Evolutionary conservation across 805 yeast genomes (phyloP).

Genomic region (Starmerella etchellsii): DNA sequence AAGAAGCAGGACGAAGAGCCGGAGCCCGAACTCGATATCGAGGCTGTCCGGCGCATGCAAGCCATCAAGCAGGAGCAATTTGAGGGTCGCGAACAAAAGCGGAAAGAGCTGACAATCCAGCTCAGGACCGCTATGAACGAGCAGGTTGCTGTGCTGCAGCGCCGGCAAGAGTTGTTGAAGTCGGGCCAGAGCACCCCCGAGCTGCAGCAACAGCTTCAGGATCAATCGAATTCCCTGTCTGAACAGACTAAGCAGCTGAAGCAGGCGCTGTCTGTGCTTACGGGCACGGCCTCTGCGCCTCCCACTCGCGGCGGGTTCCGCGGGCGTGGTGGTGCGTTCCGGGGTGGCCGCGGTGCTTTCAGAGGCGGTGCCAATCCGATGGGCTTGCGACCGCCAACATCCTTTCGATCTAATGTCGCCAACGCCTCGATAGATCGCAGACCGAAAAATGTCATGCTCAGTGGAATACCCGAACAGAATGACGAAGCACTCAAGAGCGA

Average conservation of each 20-base stretch:
- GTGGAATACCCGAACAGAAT: constrained; percentile 23
- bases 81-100: constrained; percentile 30
- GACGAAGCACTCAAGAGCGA: constrained; percentile 27
- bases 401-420: not conserved
- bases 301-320: not conserved
- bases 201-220: constrained; percentile 14
- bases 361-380: not conserved
- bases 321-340: not conserved
- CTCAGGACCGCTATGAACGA: constrained; percentile 27
- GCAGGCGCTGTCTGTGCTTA: constrained; percentile 25
- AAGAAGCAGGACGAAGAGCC: constrained; percentile 15
- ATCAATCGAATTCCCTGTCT: constrained; percentile 23
- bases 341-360: not conserved
- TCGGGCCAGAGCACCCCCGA: constrained; percentile 21
- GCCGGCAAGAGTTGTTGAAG: constrained; percentile 29
- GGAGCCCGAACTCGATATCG: constrained; percentile 28
- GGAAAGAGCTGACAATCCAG: constrained; percentile 26
- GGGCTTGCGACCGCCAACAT: not conserved
- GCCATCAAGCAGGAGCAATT: constrained; percentile 32
- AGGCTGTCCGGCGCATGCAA: constrained; percentile 30
- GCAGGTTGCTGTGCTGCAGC: constrained; percentile 29
- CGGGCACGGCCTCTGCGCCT: not conserved
- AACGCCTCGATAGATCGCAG: constrained; percentile 28
- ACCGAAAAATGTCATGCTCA: constrained; percentile 28
- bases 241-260: constrained; percentile 27